phyloP scores from a whole-genome alignment of 2,329 filamentous ascomycete species.

The Aspergillus nomiae region DNA sequence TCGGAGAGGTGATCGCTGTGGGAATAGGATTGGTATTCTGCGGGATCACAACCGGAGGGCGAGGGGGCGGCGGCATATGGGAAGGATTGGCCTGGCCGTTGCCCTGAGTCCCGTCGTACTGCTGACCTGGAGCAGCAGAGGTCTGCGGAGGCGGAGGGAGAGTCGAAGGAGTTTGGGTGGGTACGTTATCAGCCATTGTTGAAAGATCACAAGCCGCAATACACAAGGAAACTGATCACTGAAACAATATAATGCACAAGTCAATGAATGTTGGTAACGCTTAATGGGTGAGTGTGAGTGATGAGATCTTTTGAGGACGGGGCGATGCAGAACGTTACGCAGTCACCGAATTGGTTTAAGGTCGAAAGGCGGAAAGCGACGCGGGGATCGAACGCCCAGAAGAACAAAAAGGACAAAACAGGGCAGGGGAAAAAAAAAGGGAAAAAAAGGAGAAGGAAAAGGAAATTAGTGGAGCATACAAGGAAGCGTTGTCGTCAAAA shows the following conservation, averaged over 20 bases:
- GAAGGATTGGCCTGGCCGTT: constrained; percentile 68
- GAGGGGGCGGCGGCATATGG: constrained; percentile 86
- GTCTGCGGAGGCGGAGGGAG: constrained; percentile 71
- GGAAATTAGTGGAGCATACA: constrained; percentile 22
- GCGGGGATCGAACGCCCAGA: constrained; percentile 26
- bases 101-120: constrained; percentile 71
- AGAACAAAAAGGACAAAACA: constrained; percentile 11
- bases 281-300: constrained; percentile 16
- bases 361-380: constrained; percentile 28
- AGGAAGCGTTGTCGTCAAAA: constrained; percentile 15
- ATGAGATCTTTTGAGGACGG: constrained; percentile 23
- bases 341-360: constrained; percentile 24
- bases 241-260: constrained; percentile 23
- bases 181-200: constrained; percentile 77
- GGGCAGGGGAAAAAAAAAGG: constrained; percentile 15
- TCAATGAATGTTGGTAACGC: constrained; percentile 20
- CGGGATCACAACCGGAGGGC: constrained; percentile 82
- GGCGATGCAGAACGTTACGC: constrained; percentile 29
- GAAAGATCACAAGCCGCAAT: constrained; percentile 23
- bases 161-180: constrained; percentile 63
- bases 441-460: constrained; percentile 18
- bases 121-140: constrained; percentile 68
- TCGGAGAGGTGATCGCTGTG: constrained; percentile 85
- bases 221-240: constrained; percentile 24
- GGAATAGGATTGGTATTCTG: constrained; percentile 96